phyloP scores from a whole-genome alignment of 1,139 yeast species.

The Kodamaea plutei region DNA sequence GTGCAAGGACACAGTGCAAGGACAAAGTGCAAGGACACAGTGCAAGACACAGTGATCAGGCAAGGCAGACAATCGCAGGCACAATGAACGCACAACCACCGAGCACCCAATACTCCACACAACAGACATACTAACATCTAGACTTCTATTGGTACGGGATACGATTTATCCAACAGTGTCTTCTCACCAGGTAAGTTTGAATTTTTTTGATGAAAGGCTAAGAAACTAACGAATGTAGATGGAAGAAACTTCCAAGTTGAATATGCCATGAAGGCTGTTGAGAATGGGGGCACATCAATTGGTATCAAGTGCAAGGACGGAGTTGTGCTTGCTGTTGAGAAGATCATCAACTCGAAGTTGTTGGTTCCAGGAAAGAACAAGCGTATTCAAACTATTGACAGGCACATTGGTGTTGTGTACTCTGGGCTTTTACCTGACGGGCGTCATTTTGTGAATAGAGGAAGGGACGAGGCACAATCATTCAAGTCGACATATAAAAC shows the following conservation, averaged over 20 bases:
- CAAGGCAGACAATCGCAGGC: too few relatives aligned
- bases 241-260: conserved; percentile 99
- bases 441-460: conserved; percentile 85
- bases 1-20: too few relatives aligned
- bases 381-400: conserved; percentile 88
- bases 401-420: conserved; percentile 90
- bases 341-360: conserved; percentile 79
- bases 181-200: conserved; percentile 46
- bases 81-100: too few relatives aligned
- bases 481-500: conserved; percentile 77
- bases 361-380: conserved; percentile 86
- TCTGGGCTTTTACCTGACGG: conserved; percentile 97
- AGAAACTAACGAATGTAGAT: conserved; percentile 50
- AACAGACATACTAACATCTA: conserved; percentile 11
- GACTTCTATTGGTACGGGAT: conserved; percentile 97
- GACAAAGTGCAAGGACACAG: too few relatives aligned
- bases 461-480: conserved; percentile 84
- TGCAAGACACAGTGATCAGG: too few relatives aligned
- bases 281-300: conserved; percentile 92
- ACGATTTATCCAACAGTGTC: conserved; percentile 92
- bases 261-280: conserved; percentile 96
- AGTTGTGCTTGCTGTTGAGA: conserved; percentile 93
- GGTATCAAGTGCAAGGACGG: conserved; percentile 94
- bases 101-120: too few relatives aligned
- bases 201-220: not conserved